Evolutionary conservation across 352 stramenopile species (phyloP), one percentile per base, ranked within the genome.

Genomic region (Pythium phragmitis): DNA sequence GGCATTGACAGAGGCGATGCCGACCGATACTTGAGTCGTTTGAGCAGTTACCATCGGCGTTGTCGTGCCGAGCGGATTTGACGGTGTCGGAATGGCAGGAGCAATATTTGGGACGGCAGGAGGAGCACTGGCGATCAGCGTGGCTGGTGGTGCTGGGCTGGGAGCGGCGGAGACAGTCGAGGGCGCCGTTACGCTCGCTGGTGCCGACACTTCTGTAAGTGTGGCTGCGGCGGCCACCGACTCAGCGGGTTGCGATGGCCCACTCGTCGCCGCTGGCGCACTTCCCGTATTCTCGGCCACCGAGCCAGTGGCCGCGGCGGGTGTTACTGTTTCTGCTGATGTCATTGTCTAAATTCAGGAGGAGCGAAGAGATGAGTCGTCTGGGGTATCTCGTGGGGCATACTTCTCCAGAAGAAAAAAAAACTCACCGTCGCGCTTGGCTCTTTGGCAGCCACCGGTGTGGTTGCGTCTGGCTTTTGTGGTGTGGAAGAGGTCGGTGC

Each of bases 391-490:
- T 42, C 13, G 13, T 12, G 9, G 39, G 13, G 8, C 13, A 30
- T 30, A 30, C 26, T n/a, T 17, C 39, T 16, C 14, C 39, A 21
- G 5, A 46, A 46, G 13, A 46, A 46, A 17, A 54, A 46, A 57
- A 21, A 55, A 63, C 57, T n/a, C 41, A 60, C 41, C n/a, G 61
- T 19, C 37, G 53, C 7, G 14, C 26, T 46, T 21, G 61, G 19
- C 14, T 42, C 39, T 62, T 52, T 36, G 36, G 50, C 28, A 21
- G 41, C 19, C 4, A 53, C 13, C 16, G 61, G 5, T 30, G 69
- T 50, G 30, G 65, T 51, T 37, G 55, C 14, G 47, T 49, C 54
- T 64, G 74, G 68, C 60, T 80, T 69, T 53, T 80, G 69, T 66
- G 75, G 66, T 57, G 60, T 67, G 60, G 63, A 64, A 70, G 54